phyloP scores from a whole-genome alignment of 2,329 filamentous ascomycete species.

The Alternaria brassicae region DNA sequence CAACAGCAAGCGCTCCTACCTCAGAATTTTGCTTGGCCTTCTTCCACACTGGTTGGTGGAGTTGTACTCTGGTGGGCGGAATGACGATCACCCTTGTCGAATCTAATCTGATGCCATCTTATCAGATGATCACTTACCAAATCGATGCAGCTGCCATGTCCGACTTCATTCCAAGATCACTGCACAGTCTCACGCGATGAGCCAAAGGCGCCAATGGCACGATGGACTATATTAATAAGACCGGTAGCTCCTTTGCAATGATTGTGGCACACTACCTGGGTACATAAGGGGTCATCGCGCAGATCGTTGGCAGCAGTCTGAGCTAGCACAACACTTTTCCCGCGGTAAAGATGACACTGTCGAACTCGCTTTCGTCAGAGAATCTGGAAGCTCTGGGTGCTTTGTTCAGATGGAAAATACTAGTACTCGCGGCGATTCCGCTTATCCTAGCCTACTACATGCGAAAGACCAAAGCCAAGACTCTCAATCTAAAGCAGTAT shows the following conservation, averaged over 20 bases:
- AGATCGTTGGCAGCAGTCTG: neutral
- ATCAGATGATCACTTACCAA: conserved; percentile 4
- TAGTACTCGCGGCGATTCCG: neutral
- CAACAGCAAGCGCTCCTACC: neutral
- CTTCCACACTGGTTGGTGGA: neutral
- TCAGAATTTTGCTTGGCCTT: neutral
- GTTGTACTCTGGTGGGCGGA: neutral
- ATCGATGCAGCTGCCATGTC: neutral
- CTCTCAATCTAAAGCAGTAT: conserved; percentile 20
- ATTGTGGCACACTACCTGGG: neutral
- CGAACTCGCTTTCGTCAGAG: neutral
- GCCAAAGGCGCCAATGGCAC: neutral
- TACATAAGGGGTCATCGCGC: neutral
- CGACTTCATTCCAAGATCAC: neutral
- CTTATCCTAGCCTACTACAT: neutral
- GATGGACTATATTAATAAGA: neutral
- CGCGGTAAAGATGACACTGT: neutral
- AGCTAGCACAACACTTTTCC: neutral
- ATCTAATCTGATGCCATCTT: conserved; percentile 9
- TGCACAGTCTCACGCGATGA: neutral
- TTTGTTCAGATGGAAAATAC: neutral
- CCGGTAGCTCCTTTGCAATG: neutral
- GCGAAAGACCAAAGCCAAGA: neutral
- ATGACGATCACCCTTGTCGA: neutral
- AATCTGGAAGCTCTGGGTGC: neutral